Evolutionary conservation across 1,284 basidiomycete species (phyloP), one percentile per base, ranked within the genome.

Genomic region (Abortiporus biennis): DNA sequence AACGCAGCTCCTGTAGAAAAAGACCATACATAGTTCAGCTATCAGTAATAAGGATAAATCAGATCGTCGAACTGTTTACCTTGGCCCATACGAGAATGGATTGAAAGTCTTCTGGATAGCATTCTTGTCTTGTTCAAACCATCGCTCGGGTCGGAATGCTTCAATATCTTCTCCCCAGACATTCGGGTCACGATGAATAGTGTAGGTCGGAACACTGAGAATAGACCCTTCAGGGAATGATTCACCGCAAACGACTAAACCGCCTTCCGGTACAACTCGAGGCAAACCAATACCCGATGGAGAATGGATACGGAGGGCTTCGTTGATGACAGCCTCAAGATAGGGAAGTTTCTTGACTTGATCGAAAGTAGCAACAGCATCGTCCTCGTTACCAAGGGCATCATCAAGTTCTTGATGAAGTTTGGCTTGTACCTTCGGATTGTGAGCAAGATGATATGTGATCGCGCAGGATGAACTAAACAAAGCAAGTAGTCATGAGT

Each of bases 241-340:
- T 45, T 71, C 59, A 5, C 73, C 84, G 31, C 63, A 56, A 3
- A 87, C 65, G 8, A 69, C 74, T 49, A 89, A 54, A 5, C 84
- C 85, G 34, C 79, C 84, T 39, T 78, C 70, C 1, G 87, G 85
- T 6, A 80, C 79, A 42, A 86, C 51, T 32, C 89, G 80, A n/a
- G 89, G 84, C 17, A 95, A 78, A 20, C 92, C 92, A 38, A 92
- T 72, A 2, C 82, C 77, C 15, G 50, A 46, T 2, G 85, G 91
- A 3, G 87, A 85, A 66, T 93, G 89, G 32, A 86, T 60, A 9
- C 92, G 81, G 25, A 95, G 71, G 4, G 73, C 82, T 62, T 93
- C 91, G 59, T 83, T 80, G 65, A 93, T 84, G 59, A 85, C 86
- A 0, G 86, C 87, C 40, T 89, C 78, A 52, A 93, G 73, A 61